Conservation (phyloP, 345 rosid species). For the Ceriops tagal region DNA sequence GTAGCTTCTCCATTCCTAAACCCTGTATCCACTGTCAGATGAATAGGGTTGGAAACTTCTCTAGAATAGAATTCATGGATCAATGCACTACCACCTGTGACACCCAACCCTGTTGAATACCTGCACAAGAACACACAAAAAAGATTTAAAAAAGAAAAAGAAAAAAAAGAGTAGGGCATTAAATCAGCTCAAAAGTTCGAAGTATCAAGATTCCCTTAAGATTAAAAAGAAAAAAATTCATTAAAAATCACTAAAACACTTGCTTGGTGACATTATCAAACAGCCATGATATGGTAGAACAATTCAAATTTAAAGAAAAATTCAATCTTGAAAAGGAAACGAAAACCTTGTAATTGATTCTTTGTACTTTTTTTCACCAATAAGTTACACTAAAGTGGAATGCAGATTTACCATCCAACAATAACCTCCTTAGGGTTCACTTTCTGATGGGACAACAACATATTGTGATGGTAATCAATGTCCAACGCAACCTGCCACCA, state of each 20-base stretch:
- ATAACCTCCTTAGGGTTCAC: constrained; percentile 94
- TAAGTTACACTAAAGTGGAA: neutral
- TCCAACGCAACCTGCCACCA: constrained; percentile 82
- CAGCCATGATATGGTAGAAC: neutral
- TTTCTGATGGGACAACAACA: constrained; percentile 79
- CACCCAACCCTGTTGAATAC: constrained; percentile 95
- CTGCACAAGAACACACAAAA: constrained; percentile 29
- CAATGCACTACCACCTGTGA: constrained; percentile 82
- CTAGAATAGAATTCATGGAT: constrained; percentile 92
- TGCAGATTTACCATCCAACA: constrained; percentile 79
- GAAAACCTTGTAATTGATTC: neutral
- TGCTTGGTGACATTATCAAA: neutral
- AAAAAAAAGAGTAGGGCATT: too few relatives aligned
- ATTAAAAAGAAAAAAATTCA: neutral
- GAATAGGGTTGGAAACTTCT: constrained; percentile 84
- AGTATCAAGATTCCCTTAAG: neutral
- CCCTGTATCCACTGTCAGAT: constrained; percentile 82
- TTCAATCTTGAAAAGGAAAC: neutral
- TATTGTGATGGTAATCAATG: constrained; percentile 91
- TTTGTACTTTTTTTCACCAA: too few relatives aligned
- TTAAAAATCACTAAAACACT: neutral
- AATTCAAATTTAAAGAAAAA: neutral
- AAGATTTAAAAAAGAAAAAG: too few relatives aligned
- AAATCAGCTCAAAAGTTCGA: neutral
- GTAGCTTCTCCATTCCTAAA: constrained; percentile 73